Percentiles rank a stretch among this genome's conserved stretches.
Conservation (phyloP, 495 filamentous ascomycete genomes). For the Thozetella sp. region DNA sequence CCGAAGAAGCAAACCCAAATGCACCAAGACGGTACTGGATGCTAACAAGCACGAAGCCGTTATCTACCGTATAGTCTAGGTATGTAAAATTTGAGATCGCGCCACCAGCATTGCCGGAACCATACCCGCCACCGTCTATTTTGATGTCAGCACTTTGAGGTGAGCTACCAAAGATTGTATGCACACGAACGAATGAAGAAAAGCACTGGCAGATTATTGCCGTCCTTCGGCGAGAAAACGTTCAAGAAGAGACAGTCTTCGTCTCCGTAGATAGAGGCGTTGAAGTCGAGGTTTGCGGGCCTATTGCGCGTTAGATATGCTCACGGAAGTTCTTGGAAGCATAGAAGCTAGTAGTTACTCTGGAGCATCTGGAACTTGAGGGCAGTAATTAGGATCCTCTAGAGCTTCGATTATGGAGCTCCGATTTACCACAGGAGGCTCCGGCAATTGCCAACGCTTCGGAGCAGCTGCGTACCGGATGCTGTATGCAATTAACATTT, state of each 20-base stretch:
- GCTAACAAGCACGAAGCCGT: conserved; percentile 43
- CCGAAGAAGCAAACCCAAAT: conserved; percentile 51
- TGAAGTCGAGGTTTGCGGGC: conserved; percentile 9
- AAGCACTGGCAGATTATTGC: conserved; percentile 36
- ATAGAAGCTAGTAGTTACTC: conserved; percentile 14
- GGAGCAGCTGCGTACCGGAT: conserved; percentile 34
- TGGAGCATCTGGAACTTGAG: conserved; percentile 27
- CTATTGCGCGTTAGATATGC: conserved; percentile 6
- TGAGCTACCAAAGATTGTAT: neutral
- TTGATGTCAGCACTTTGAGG: neutral
- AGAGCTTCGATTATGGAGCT: conserved; percentile 18
- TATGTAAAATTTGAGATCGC: conserved; percentile 35
- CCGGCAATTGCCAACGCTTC: conserved; percentile 30
- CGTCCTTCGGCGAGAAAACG: conserved; percentile 40
- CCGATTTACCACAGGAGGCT: conserved; percentile 17
- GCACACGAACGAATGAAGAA: conserved; percentile 34
- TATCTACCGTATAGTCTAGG: conserved; percentile 40
- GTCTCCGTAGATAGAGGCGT: conserved; percentile 21
- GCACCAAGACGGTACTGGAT: conserved; percentile 52
- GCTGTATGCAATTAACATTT: conserved; percentile 14
- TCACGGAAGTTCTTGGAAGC: neutral
- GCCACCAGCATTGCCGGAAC: conserved; percentile 32
- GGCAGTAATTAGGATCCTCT: conserved; percentile 26
- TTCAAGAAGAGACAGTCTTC: conserved; percentile 56
- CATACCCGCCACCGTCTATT: conserved; percentile 39